A percentile compares a stretch with the other conserved stretches of the same genome.
These are phyloP conservation scores for Trypanosoma platydactyli DNA, from an alignment of 208 protist genomes.

Conservation along the genomic window DNA sequence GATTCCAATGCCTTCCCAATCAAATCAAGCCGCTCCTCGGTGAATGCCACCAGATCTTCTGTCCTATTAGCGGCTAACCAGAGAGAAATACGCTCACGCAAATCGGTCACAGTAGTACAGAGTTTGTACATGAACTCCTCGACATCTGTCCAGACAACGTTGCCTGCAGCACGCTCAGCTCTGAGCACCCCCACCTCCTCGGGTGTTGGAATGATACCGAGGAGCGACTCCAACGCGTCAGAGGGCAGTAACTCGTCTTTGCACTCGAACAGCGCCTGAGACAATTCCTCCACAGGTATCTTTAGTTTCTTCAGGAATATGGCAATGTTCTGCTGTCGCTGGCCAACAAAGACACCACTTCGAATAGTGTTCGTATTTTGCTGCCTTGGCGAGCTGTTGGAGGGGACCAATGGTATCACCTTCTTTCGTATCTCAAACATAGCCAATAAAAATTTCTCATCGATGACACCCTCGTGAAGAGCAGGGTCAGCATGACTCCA, in stretches of 20 bases:
- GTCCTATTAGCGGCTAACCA: conserved; percentile 58
- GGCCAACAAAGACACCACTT: conserved; percentile 54
- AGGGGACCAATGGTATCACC: conserved; percentile 2
- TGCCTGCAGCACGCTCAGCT: conserved; percentile 40
- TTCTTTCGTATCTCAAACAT: conserved; percentile 59
- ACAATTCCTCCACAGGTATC: conserved; percentile 46
- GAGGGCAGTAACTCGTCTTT: conserved; percentile 38
- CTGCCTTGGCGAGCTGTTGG: conserved; percentile 27
- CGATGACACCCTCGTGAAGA: conserved; percentile 33
- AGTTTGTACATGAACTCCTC: conserved; percentile 64
- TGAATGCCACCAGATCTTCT: conserved; percentile 39
- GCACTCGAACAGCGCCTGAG: conserved; percentile 53
- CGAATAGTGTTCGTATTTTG: conserved; percentile 5
- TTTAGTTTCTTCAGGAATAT: conserved; percentile 72
- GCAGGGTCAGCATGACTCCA: conserved; percentile 44
- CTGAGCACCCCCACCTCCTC: conserved; percentile 54
- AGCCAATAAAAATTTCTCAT: conserved; percentile 59
- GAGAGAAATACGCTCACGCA: conserved; percentile 69
- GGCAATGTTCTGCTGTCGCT: conserved; percentile 75
- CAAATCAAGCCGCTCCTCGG: conserved; percentile 38
- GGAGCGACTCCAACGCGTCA: conserved; percentile 51
- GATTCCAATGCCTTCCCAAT: conserved; percentile 49
- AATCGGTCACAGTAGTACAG: conserved; percentile 50
- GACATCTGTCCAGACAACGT: conserved; percentile 57
- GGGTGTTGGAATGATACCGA: conserved; percentile 41